Percentiles rank a stretch among this genome's conserved stretches.
Conservation (phyloP, 805 yeast species). For the Candida silvatica region DNA sequence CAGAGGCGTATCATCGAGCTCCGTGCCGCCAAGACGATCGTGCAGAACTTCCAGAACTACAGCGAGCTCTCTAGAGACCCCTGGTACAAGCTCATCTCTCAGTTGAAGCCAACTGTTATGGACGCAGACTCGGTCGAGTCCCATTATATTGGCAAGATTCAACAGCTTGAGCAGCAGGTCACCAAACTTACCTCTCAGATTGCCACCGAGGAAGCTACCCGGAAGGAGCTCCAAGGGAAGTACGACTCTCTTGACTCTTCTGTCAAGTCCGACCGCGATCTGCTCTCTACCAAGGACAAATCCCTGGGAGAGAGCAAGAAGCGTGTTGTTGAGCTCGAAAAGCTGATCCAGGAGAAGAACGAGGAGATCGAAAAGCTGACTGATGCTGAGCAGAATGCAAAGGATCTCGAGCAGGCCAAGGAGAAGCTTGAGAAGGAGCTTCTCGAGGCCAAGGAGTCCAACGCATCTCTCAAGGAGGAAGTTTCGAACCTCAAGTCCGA, state of each 20-base stretch:
- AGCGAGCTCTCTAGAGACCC: slow-evolving; percentile 44
- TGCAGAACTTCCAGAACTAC: slow-evolving; percentile 49
- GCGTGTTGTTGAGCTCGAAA: slow-evolving; percentile 19
- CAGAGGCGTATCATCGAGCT: slow-evolving; percentile 43
- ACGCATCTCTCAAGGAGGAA: slow-evolving; percentile 21
- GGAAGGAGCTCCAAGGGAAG: slow-evolving; percentile 29
- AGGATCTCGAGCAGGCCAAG: slow-evolving; percentile 9
- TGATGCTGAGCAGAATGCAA: slow-evolving; percentile 15
- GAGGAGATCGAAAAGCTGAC: slow-evolving; percentile 16
- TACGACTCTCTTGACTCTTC: slow-evolving; percentile 14
- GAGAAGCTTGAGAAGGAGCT: slow-evolving; percentile 13
- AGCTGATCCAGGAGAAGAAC: slow-evolving; percentile 10
- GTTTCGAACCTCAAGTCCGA: slow-evolving; percentile 21
- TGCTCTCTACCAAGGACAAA: slow-evolving; percentile 31
- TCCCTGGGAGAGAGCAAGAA: slow-evolving; percentile 29
- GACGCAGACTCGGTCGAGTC: slow-evolving; percentile 23
- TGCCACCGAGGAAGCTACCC: slow-evolving; percentile 17
- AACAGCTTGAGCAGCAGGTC: slow-evolving; percentile 49
- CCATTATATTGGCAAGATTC: slow-evolving; percentile 50
- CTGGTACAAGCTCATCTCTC: slow-evolving; percentile 72
- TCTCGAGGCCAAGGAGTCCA: slow-evolving; percentile 25
- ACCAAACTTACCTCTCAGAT: slow-evolving; percentile 34
- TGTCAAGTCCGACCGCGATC: slow-evolving; percentile 22
- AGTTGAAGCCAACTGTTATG: slow-evolving; percentile 63
- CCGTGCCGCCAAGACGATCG: slow-evolving; percentile 64